These are phyloP conservation scores for Pichia cephalocereana DNA, from an alignment of 805 yeast genomes.

Conservation along the genomic window DNA sequence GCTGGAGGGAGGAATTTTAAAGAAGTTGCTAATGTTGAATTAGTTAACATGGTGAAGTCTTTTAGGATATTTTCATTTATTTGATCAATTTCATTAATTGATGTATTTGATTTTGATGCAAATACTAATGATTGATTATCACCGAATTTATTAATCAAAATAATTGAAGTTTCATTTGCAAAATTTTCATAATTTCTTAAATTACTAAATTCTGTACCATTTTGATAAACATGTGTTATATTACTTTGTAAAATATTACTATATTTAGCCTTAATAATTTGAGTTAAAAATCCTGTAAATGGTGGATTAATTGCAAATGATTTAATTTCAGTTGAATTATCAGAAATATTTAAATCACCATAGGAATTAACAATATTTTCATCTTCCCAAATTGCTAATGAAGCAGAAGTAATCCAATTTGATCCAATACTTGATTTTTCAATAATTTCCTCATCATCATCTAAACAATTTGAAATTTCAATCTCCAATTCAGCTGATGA, in stretches of 20 bases:
- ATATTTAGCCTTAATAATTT: conserved; percentile 29
- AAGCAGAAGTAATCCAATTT: conserved; percentile 56
- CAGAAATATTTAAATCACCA: conserved; percentile 29
- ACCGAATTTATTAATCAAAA: conserved; percentile 31
- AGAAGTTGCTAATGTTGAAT: conserved; percentile 25
- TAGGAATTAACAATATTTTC: conserved; percentile 27
- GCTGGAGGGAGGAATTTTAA: conserved; percentile 21
- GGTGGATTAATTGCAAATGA: conserved; percentile 31
- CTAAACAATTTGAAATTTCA: conserved; percentile 45
- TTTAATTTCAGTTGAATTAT: conserved; percentile 24
- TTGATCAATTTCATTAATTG: conserved; percentile 20
- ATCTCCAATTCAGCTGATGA: conserved; percentile 32
- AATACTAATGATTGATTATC: conserved; percentile 27
- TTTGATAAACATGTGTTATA: conserved; percentile 28
- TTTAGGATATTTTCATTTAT: conserved; percentile 12
- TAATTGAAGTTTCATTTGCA: conserved; percentile 31
- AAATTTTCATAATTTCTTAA: conserved; percentile 23
- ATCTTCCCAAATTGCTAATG: conserved; percentile 46
- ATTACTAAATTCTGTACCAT: conserved; percentile 29
- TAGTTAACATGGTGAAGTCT: conserved; percentile 14
- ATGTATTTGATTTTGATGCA: conserved; percentile 17
- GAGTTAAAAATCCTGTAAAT: conserved; percentile 27
- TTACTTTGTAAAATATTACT: conserved; percentile 27
- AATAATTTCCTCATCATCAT: conserved; percentile 25
- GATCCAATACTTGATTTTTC: conserved; percentile 31